These are phyloP conservation scores for Suillus plorans DNA, from an alignment of 768 basidiomycete genomes.

Conservation along the genomic window DNA sequence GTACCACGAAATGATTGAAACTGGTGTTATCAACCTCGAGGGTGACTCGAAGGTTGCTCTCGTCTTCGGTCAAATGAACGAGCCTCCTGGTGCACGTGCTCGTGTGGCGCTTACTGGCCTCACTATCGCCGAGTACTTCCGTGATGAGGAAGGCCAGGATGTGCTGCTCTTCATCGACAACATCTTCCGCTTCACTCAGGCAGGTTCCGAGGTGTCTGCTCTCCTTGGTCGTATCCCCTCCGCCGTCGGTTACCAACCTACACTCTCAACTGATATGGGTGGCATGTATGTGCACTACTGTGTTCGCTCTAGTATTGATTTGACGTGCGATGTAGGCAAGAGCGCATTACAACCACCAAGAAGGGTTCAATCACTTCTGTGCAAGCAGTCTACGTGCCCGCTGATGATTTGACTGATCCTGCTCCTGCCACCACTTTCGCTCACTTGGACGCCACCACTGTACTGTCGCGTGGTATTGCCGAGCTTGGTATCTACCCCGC, in stretches of 20 bases:
- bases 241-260: slow-evolving; percentile 99
- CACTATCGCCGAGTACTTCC: slow-evolving; percentile 99
- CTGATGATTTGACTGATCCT: slow-evolving; percentile 99
- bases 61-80: slow-evolving; percentile 99
- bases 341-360: slow-evolving; percentile 99
- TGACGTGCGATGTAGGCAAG: slow-evolving; percentile 64
- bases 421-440: slow-evolving; percentile 99
- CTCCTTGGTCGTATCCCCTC: slow-evolving; percentile 99
- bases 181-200: slow-evolving; percentile 99
- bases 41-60: slow-evolving; percentile 99
- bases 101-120: slow-evolving; percentile 99
- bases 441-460: slow-evolving; percentile 99
- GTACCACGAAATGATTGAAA: slow-evolving; percentile 99
- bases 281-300: slow-evolving; percentile 68
- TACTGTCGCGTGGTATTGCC: slow-evolving; percentile 98
- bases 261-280: slow-evolving; percentile 99
- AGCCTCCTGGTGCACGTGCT: slow-evolving; percentile 99
- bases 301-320: background rate
- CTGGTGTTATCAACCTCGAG: slow-evolving; percentile 99
- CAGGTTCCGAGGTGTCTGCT: slow-evolving; percentile 99
- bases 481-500: slow-evolving; percentile 99
- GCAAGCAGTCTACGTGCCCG: slow-evolving; percentile 99
- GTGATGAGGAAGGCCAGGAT: slow-evolving; percentile 99
- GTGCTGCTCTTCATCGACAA: slow-evolving; percentile 99
- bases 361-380: slow-evolving; percentile 99